Base-by-base conservation (phyloP, 1,284 basidiomycete species). In the Ustilago trichophora region DNA sequence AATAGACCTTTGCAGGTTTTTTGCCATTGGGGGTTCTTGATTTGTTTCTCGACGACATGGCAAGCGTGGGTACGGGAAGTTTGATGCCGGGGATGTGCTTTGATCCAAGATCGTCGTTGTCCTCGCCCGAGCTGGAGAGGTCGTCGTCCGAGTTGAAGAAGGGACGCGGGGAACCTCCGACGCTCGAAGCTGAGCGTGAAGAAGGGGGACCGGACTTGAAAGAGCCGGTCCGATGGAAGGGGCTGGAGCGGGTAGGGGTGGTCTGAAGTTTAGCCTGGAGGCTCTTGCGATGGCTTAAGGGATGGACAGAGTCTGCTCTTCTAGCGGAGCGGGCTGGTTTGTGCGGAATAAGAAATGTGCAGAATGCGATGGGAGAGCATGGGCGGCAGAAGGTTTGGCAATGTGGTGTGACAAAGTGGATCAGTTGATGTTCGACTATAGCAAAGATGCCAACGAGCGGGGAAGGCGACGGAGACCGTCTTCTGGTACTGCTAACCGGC, bases 71-170 rank as follows among this genome's bases (percentile, higher is more conserved):
- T 15, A 72, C 55, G 34, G 65, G 65, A 4, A 72, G 51, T 51
- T 72, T 72, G 65, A 72, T 72, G 21, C 66, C 63, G 18, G 64
- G 64, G n/a, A 72, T 54, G 26, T 67, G 66, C 24, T 63, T 55
- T 37, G 57, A 57, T 2, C 57, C 69, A 12, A 64, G 48, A 36
- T 69, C 65, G 69, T 66, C 43, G 44, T 43, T 13, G 36, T 70
- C 69, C 16, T 72, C 60, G 33, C 32, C 59, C 2, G 64, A 67
- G 59, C 60, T 67, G 43, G 50, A 56, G 24, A 57, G 46, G 5
- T 55, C 51, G 44, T 69, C 59, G 41, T 72, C 69, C 27, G 65
- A 62, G 12, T 34, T 26, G 29, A 64, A 64, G 6, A 68, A 50
- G 18, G 65, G 53, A 41, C 65, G 53, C 18, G 58, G 65, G 5